Evolutionary conservation across 495 filamentous ascomycete species (phyloP).

Genomic region (Aspergillus olivimuriae): DNA sequence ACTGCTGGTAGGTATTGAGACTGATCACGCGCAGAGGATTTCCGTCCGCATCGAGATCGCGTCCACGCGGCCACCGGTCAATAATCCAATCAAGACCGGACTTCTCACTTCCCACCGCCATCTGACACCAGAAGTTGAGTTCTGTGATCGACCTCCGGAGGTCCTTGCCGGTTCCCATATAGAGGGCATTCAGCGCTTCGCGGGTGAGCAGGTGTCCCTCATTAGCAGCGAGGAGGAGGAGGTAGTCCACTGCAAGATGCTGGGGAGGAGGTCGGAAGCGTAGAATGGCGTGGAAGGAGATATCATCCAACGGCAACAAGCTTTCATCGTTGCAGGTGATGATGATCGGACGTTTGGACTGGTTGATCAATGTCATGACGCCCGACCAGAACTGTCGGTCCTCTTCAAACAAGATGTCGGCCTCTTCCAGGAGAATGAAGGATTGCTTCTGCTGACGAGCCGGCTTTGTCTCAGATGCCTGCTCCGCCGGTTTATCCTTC

Average conservation of each 20-base stretch:
- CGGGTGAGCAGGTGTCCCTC: conserved; percentile 81
- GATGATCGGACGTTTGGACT: conserved; percentile 86
- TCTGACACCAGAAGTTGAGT: conserved; percentile 93
- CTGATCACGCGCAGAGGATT: conserved; percentile 74
- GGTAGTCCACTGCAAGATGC: conserved; percentile 68
- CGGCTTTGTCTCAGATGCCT: conserved; percentile 30
- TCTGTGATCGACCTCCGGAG: conserved; percentile 80
- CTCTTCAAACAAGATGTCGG: conserved; percentile 87
- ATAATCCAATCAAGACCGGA: conserved; percentile 87
- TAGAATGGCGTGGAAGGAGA: conserved; percentile 78
- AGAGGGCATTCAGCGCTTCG: conserved; percentile 61
- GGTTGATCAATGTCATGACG: conserved; percentile 64
- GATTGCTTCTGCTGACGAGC: conserved; percentile 78
- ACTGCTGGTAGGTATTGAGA: conserved; percentile 65
- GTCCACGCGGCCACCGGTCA: conserved; percentile 62
- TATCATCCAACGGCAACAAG: conserved; percentile 59
- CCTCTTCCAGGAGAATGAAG: conserved; percentile 90
- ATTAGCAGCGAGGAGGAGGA: conserved; percentile 76
- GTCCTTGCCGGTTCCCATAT: conserved; percentile 58
- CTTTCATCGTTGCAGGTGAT: conserved; percentile 92
- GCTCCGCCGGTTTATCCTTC: conserved; percentile 11
- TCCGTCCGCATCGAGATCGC: conserved; percentile 59
- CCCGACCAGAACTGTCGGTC: conserved; percentile 93
- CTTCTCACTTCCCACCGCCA: conserved; percentile 83
- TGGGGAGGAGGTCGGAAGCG: conserved; percentile 65